Evolutionary conservation across 1,139 yeast species (phyloP).

Genomic region (Pichia cactophila): DNA sequence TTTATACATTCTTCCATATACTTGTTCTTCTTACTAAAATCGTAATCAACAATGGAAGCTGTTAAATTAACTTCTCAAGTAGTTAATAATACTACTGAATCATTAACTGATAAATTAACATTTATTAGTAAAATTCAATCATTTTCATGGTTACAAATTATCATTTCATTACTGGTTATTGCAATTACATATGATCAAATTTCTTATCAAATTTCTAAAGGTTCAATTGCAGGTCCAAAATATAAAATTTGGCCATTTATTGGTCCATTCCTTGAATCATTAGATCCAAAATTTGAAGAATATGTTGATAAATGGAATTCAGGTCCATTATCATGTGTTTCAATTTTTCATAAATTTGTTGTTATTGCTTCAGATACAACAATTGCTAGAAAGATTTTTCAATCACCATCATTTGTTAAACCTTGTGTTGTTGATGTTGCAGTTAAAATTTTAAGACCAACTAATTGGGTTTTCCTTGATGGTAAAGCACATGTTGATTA

Average conservation of each 20-base stretch:
- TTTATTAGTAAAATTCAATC: slow-evolving; percentile 4
- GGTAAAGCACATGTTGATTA: slow-evolving; percentile 94
- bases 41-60: slow-evolving; percentile 1
- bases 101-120: neutral
- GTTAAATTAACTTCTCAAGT: slow-evolving; percentile 1
- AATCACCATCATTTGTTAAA: slow-evolving; percentile 79
- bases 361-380: slow-evolving; percentile 91
- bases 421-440: slow-evolving; percentile 99
- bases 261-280: slow-evolving; percentile 93
- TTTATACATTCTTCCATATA: neutral
- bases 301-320: slow-evolving; percentile 90
- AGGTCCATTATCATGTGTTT: slow-evolving; percentile 91
- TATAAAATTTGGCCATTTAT: slow-evolving; percentile 88
- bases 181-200: slow-evolving; percentile 73
- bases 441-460: slow-evolving; percentile 80
- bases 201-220: slow-evolving; percentile 69
- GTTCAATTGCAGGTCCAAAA: slow-evolving; percentile 82
- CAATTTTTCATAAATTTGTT: slow-evolving; percentile 95
- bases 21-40: neutral
- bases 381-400: slow-evolving; percentile 79
- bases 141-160: slow-evolving; percentile 43
- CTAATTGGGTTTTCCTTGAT: slow-evolving; percentile 96
- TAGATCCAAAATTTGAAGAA: slow-evolving; percentile 93
- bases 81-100: slow-evolving; percentile 4
- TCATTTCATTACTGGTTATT: slow-evolving; percentile 42